A percentile compares a stretch with the other conserved stretches of the same genome.
Evolutionary conservation across 2,329 filamentous ascomycete genomes (phyloP).

Genomic region (Simplicillium aogashimaense): DNA sequence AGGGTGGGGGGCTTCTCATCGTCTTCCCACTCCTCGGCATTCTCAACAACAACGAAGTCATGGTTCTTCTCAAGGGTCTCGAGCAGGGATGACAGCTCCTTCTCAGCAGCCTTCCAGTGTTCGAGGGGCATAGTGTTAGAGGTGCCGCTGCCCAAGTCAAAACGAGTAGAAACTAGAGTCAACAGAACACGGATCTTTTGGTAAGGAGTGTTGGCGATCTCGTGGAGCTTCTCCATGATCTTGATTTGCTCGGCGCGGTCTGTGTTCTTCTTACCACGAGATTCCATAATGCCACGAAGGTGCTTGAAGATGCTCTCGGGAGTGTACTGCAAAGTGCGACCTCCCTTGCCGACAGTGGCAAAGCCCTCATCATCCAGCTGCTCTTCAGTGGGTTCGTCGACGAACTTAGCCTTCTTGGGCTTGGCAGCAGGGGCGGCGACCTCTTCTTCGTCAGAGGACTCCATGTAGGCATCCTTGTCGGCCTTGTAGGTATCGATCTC

Average conservation of each 20-base stretch:
- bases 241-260: slow-evolving; percentile 91
- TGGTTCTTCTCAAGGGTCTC: slow-evolving; percentile 68
- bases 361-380: slow-evolving; percentile 79
- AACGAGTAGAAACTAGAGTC: slow-evolving; percentile 84
- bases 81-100: slow-evolving; percentile 72
- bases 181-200: slow-evolving; percentile 88
- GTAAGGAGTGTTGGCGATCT: slow-evolving; percentile 85
- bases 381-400: slow-evolving; percentile 34
- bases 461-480: slow-evolving; percentile 81
- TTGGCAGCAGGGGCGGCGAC: slow-evolving; percentile 38
- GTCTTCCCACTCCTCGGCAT: slow-evolving; percentile 96
- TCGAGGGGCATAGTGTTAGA: slow-evolving; percentile 81
- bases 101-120: slow-evolving; percentile 92
- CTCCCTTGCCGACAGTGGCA: slow-evolving; percentile 77
- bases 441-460: slow-evolving; percentile 65
- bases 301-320: slow-evolving; percentile 98
- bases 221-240: slow-evolving; percentile 91
- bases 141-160: slow-evolving; percentile 77
- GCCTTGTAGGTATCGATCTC: slow-evolving; percentile 82
- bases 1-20: slow-evolving; percentile 85
- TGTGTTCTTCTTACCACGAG: slow-evolving; percentile 97
- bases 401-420: slow-evolving; percentile 30
- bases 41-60: slow-evolving; percentile 80
- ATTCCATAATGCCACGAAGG: slow-evolving; percentile 84
- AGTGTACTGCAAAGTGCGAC: slow-evolving; percentile 83